Evolutionary conservation across 345 rosid species (phyloP).

Genomic region (Salix brachista): DNA sequence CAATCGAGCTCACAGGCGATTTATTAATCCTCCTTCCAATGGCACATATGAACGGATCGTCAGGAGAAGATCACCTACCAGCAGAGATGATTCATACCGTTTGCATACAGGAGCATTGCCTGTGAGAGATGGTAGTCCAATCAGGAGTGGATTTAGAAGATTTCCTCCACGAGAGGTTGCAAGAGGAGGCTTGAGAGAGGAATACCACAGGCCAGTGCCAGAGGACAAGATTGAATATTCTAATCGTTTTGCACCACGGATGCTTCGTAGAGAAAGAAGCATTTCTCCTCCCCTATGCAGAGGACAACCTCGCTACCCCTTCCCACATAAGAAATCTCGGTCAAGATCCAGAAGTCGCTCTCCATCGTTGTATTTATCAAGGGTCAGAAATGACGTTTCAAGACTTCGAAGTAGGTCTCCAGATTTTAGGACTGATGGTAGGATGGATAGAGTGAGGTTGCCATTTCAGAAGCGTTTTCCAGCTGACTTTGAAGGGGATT

Average conservation of each 20-base stretch:
- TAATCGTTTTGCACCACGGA: conserved; percentile 24
- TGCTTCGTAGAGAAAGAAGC: conserved; percentile 44
- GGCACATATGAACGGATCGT: conserved; percentile 19
- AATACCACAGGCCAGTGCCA: conserved; percentile 25
- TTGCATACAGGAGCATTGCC: conserved; percentile 15
- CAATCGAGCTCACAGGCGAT: conserved; percentile 31
- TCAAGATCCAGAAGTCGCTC: conserved; percentile 54
- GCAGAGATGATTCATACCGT: conserved; percentile 26
- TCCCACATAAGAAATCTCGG: conserved; percentile 27
- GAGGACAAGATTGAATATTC: conserved; percentile 31
- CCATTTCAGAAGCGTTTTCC: conserved; percentile 42
- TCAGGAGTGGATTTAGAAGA: conserved; percentile 38
- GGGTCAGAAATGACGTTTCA: conserved; percentile 33
- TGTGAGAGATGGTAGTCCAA: conserved; percentile 34
- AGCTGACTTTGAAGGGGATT: conserved; percentile 34
- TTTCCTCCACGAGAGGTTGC: conserved; percentile 17
- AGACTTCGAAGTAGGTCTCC: conserved; percentile 45
- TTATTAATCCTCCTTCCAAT: conserved; percentile 26
- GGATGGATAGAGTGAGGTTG: conserved; percentile 35
- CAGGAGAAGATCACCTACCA: conserved; percentile 27
- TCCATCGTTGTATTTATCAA: conserved; percentile 27
- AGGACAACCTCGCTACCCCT: conserved; percentile 26
- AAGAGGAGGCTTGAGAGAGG: conserved; percentile 34
- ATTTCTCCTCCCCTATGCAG: conserved; percentile 40
- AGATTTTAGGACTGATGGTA: conserved; percentile 29